Evolutionary conservation across 306 rosid species (phyloP).

Genomic region (Rosa multiflora): DNA sequence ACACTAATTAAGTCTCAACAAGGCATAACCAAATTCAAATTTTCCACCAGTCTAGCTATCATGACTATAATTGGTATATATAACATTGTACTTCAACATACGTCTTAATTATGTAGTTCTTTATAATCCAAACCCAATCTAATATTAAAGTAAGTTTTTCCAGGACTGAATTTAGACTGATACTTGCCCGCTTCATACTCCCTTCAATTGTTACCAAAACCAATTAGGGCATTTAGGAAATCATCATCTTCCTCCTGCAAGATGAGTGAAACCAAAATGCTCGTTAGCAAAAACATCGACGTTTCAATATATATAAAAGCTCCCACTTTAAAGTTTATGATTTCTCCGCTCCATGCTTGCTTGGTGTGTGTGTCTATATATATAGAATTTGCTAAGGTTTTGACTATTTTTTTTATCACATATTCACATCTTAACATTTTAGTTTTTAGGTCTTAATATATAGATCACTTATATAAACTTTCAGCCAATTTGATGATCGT

Average conservation of each 20-base stretch:
- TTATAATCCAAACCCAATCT: background rate
- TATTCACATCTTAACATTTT: no score
- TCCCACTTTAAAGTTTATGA: background rate
- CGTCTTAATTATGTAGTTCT: background rate
- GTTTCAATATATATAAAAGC: background rate
- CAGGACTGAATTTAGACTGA: background rate
- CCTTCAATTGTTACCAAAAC: background rate
- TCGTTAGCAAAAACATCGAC: background rate
- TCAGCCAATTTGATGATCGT: no score
- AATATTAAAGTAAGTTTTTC: background rate
- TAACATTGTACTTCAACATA: background rate
- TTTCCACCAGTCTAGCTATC: background rate
- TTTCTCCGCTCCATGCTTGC: background rate
- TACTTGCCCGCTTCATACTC: background rate
- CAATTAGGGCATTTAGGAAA: slow-evolving; percentile 16
- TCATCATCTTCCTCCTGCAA: slow-evolving; percentile 31
- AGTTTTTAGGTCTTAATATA: no score
- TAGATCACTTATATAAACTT: no score
- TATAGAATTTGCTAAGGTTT: no score
- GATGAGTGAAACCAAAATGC: slow-evolving; percentile 2
- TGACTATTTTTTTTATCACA: no score
- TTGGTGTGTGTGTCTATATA: background rate
- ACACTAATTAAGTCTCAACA: background rate
- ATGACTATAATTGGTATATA: background rate
- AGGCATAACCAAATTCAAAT: no score